Evolutionary conservation across 1,139 yeast genomes (phyloP), one percentile per base, ranked within the genome.

Genomic region (Kluyveromyces marxianus): DNA sequence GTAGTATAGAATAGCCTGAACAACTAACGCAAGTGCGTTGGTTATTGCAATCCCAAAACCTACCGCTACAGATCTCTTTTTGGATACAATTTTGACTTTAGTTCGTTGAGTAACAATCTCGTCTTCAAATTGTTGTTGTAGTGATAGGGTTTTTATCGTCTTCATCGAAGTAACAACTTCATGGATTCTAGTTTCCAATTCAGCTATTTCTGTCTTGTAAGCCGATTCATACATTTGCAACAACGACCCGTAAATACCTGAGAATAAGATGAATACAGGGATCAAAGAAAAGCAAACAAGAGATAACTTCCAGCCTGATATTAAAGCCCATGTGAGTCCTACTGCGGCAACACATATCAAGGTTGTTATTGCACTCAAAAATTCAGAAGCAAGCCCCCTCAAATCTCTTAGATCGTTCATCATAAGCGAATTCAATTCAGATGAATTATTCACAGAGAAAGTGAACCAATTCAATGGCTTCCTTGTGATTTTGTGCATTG

Each of bases 281-380:
- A 85, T 74, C 60, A 89, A 71, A 0, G 95, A 73, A 7, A 89
- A 56, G 1, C 95, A 94, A 1, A 87, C 92, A 14, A 90, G 66
- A 1, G 96, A 77, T 42, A 92, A 68, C 55, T 82, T 84, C 97
- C 97, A 92, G 0, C 96, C 96, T n/a, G 74, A 60, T 0, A 72
- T 71, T 4, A 88, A 54, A 0, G 96, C 81, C 97, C 97, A 90
- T 4, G 77, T 67, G 3, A 81, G 54, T 2, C 96, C 95, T 25
- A 80, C 65, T 0, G 70, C 37, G 0, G 83, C 69, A 47, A 89
- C 71, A 0, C 79, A 67, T 1, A 75, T 45, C 42, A 85, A 71
- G 3, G 81, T 76, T 1, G 78, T 56, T 0, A 75, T 44, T 0
- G 83, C 74, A 8, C 81, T 70, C 33, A 87, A 58, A 52, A 83